Evolutionary conservation across 2,329 filamentous ascomycete species (phyloP), one percentile per base, ranked within the genome.

Genomic region (Aspergillus hortae): DNA sequence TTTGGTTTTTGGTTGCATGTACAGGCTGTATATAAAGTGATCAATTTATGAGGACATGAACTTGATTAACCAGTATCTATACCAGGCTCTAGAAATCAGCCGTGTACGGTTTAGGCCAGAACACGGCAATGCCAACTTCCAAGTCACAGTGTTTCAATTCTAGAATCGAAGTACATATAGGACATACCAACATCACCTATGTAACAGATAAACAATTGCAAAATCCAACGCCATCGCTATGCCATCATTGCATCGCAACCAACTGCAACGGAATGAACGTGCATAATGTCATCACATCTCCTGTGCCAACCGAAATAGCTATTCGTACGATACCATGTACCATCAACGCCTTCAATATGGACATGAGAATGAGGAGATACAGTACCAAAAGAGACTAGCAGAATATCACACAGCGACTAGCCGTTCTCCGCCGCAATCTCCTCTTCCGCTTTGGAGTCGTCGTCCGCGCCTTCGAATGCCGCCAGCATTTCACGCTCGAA

Each of bases 401-500:
- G 21, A 38, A 32, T 41, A 17, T 19, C 14, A 48, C 14, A 46
- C 11, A 51, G 10, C 19, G 11, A 27, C 41, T 61, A 71, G 43
- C 59, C 64, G 57, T 71, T 68, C 52, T 71, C 61, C 38, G 63
- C 63, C 38, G 61, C 58, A 52, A 64, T 53, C 23, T 71, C 65
- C 52, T 70, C 67, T 53, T 74, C 67, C 49, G 59, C 67, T 48
- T 67, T 58, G 19, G 61, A 55, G 33, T 70, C 73, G 45, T 72
- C 67, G 10, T 61, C 65, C 4, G 59, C 65, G 19, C 71, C 72
- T 49, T 84, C 81, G 57, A 85, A 72, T 57, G 82, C 84, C 1
- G 82, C 83, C 61, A 84, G 72, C 65, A 88, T 75, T 60, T 86
- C 84, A 35, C 70, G 67, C 52, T 78, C 76, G 19, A 78, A 61